Base-by-base conservation (phyloP, 176 grass and related monocot species). In the Oryza coarctata region DNA sequence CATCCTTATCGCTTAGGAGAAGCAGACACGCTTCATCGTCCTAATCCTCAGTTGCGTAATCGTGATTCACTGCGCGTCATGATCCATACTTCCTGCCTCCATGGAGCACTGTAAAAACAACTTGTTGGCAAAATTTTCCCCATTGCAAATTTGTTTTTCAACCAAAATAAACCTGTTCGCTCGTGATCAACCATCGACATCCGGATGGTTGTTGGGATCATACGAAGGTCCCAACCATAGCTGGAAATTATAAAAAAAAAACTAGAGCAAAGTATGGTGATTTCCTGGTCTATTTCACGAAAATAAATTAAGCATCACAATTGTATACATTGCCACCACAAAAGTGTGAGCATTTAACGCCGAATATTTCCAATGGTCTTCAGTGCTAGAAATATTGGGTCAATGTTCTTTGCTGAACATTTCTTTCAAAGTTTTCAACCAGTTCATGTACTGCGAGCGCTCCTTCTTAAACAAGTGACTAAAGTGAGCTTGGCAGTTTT, bases 391-490 rank as follows among this genome's bases (percentile, higher is more conserved):
- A 79, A 28, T 28, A 49, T 65, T 79, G 6, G 64, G 8, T 84
- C 29, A 82, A 32, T 47, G 52, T 65, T 87, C 35, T 47, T 87
- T 87, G 32, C 50, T 45, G n/a, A 91, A 80, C 12, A 50, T 35
- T 18, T 29, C 14, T 84, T 93, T 83, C 81, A 97, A 22, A 36
- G 73, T 67, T 63, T 36, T 82, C 40, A 93, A 67, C 94, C 90
- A 97, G 68, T 75, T 85, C 69, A 91, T 65, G 23, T 93, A 93
- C 65, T 97, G 91, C 63, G 3, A 7, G 1, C 31, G 84, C 88
- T 97, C 94, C 88, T 93, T 97, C 63, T 61, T 63, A 36, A 77
- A 34, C 68, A 96, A 77, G 55, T 96, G 88, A 29, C 74, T 31
- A 7, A 45, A 96, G 81, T 26, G 85, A 89, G 62, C 10, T 44